Conservation (phyloP, 306 rosid genomes). For the Acacia confusa region DNA sequence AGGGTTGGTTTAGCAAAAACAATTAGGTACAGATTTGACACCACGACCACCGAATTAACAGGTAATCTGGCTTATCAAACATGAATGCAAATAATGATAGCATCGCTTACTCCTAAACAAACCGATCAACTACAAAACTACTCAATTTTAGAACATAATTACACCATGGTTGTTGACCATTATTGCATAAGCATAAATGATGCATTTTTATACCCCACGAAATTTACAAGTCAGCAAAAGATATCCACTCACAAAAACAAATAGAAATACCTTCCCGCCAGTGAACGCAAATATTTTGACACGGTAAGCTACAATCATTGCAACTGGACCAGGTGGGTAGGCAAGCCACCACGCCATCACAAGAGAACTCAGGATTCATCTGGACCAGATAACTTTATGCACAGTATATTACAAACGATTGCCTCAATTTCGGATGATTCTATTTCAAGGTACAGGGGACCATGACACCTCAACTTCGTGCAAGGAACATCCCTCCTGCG, state of each 20-base stretch:
- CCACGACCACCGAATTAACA: background rate
- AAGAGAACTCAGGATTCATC: background rate
- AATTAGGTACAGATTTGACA: conserved; percentile 6
- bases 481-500: conserved; percentile 42
- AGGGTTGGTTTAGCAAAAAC: background rate
- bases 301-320: background rate
- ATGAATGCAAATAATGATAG: background rate
- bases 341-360: background rate
- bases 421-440: background rate
- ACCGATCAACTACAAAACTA: background rate
- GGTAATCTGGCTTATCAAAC: background rate
- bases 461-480: conserved; percentile 49
- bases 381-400: background rate
- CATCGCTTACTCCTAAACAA: background rate
- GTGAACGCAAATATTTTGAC: background rate
- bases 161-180: background rate
- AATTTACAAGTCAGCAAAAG: background rate
- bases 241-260: background rate
- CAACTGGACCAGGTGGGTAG: conserved; percentile 1
- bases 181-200: background rate
- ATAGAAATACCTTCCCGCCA: background rate
- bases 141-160: background rate
- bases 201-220: background rate
- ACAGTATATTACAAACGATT: background rate
- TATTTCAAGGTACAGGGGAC: conserved; percentile 25